phyloP scores from a whole-genome alignment of 2,329 filamentous ascomycete species.

The Tolypocladium inflatum region DNA sequence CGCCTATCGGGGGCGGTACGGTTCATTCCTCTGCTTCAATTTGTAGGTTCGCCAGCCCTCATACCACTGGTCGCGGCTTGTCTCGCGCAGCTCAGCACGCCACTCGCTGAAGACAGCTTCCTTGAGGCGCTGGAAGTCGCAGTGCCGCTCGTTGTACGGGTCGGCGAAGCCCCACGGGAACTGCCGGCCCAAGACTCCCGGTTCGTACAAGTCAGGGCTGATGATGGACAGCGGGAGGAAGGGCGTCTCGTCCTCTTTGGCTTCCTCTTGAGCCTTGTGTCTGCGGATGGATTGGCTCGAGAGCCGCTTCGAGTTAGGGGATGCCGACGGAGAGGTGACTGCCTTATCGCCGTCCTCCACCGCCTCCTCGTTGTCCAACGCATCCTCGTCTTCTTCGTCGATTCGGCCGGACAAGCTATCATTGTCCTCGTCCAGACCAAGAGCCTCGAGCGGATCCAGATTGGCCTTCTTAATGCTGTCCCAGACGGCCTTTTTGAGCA shows the following conservation, averaged over 20 bases:
- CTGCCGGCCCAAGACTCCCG: constrained; percentile 66
- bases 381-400: constrained; percentile 49
- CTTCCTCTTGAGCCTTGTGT: constrained; percentile 35
- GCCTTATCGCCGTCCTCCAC: constrained; percentile 19
- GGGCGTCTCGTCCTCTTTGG: constrained; percentile 46
- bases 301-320: constrained; percentile 32
- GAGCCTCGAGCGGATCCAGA: constrained; percentile 77
- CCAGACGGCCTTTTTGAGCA: constrained; percentile 86
- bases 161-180: constrained; percentile 98
- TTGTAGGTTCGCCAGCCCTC: constrained; percentile 82
- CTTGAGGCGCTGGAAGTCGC: constrained; percentile 85
- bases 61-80: constrained; percentile 88
- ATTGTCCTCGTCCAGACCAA: constrained; percentile 72
- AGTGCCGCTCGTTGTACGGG: constrained; percentile 83
- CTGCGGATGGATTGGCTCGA: constrained; percentile 36
- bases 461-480: constrained; percentile 76
- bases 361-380: constrained; percentile 30
- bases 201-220: constrained; percentile 86
- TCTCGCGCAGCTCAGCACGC: constrained; percentile 82
- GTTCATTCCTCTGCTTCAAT: constrained; percentile 45
- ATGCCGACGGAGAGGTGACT: constrained; percentile 20
- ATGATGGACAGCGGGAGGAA: constrained; percentile 87
- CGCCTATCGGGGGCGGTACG: constrained; percentile 23
- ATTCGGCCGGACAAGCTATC: constrained; percentile 48
- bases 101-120: constrained; percentile 91